phyloP scores from a whole-genome alignment of 352 stramenopile species.

The Saprolegnia diclina region DNA sequence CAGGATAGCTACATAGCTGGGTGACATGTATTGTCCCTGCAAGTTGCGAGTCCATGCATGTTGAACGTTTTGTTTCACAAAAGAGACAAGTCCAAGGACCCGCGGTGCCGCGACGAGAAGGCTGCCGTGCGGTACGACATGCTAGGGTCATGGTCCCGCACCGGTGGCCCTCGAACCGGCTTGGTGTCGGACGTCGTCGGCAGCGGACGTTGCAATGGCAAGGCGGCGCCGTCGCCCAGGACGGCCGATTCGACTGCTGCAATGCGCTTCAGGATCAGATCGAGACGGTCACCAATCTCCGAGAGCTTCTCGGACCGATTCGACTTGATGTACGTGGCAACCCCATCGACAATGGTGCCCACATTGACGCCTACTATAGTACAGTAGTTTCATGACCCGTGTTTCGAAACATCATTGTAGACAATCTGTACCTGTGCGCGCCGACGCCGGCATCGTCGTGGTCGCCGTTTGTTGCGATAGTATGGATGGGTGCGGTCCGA shows the following conservation, averaged over 20 bases:
- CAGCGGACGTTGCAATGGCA: not conserved
- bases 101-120: not conserved
- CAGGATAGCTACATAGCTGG: no score
- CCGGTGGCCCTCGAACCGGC: not conserved
- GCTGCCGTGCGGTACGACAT: not conserved
- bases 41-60: no score
- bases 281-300: not conserved
- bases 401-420: no score
- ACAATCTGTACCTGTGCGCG: no score
- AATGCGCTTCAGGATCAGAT: not conserved
- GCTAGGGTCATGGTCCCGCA: not conserved
- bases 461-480: not conserved
- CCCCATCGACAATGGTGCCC: constrained; percentile 7
- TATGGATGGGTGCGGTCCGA: not conserved
- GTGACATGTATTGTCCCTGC: no score
- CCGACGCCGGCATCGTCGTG: not conserved
- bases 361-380: not conserved
- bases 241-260: not conserved
- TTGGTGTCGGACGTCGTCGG: not conserved
- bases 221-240: not conserved
- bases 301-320: not conserved
- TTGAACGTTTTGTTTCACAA: no score
- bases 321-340: not conserved
- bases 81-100: not conserved
- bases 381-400: no score